Conservation (phyloP, 1,284 basidiomycete genomes). For the Microbotryum lychnidis-dioicae region DNA sequence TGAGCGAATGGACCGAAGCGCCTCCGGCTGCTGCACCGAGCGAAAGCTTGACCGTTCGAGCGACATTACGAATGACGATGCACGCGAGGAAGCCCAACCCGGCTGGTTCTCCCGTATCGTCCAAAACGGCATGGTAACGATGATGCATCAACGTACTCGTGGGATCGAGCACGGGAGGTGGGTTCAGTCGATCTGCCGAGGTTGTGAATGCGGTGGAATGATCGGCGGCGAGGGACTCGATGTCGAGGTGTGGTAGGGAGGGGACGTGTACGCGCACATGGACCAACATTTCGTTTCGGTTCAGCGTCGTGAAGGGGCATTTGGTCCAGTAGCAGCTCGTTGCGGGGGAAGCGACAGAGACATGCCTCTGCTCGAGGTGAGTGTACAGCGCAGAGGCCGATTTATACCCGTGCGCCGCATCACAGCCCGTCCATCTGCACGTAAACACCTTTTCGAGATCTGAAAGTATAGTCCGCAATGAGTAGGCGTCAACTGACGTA, state of each 20-base stretch:
- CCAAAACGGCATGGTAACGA: slow-evolving; percentile 22
- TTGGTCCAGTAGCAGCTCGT: slow-evolving; percentile 11
- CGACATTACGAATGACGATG: slow-evolving; percentile 29
- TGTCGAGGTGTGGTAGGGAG: not conserved
- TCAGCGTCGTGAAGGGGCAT: slow-evolving; percentile 10
- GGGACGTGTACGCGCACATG: slow-evolving; percentile 30
- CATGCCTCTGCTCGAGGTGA: slow-evolving; percentile 18
- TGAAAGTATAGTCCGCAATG: not conserved
- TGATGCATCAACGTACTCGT: slow-evolving; percentile 10
- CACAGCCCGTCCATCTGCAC: slow-evolving; percentile 18
- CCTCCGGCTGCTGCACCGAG: slow-evolving; percentile 6
- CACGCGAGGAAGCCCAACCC: slow-evolving; percentile 23
- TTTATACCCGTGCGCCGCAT: not conserved
- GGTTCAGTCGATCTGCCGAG: not conserved
- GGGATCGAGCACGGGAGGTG: slow-evolving; percentile 1
- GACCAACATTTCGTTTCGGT: slow-evolving; percentile 6
- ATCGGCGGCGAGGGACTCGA: too few species aligned
- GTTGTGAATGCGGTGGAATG: not conserved
- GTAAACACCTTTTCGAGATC: slow-evolving; percentile 2
- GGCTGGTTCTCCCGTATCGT: slow-evolving; percentile 2
- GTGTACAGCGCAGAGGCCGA: not conserved
- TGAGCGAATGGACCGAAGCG: slow-evolving; percentile 10
- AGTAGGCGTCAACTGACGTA: too few species aligned
- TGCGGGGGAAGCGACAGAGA: slow-evolving; percentile 2
- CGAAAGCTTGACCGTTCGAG: slow-evolving; percentile 22